phyloP scores from a whole-genome alignment of 176 grass and related monocot genomes.

The Carex kokanica region DNA sequence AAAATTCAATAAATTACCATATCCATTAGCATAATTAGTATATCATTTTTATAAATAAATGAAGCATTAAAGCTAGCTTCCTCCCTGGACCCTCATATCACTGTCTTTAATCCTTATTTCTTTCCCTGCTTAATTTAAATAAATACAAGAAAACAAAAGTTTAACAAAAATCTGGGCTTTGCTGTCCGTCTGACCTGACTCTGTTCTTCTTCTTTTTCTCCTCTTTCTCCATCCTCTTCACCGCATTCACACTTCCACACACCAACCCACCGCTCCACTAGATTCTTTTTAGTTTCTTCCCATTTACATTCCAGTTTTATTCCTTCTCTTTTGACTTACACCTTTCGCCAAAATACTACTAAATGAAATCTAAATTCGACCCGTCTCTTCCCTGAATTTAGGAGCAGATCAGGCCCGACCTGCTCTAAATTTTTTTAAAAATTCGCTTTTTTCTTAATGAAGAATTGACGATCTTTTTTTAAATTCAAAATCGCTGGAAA shows the following conservation, averaged over 20 bases:
- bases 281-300: slow-evolving; percentile 17
- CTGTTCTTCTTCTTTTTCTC: background rate
- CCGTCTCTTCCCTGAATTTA: background rate
- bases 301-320: background rate
- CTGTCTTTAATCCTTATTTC: slow-evolving; percentile 13
- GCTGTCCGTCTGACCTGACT: slow-evolving; percentile 5
- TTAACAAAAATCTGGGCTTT: slow-evolving; percentile 15
- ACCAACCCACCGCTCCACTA: slow-evolving; percentile 15
- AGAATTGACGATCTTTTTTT: background rate
- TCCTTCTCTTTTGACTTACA: background rate
- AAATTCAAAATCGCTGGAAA: slow-evolving; percentile 22
- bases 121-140: background rate
- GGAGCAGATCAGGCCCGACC: slow-evolving; percentile 20
- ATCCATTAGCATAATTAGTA: background rate
- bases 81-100: background rate
- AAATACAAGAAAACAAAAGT: slow-evolving; percentile 4
- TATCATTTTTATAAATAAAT: background rate
- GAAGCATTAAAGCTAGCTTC: slow-evolving; percentile 10
- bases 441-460: background rate
- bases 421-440: background rate
- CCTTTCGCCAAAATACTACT: background rate
- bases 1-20: background rate
- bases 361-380: background rate
- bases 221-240: background rate
- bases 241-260: slow-evolving; percentile 8